phyloP scores from a whole-genome alignment of 306 rosid species.

The Quillaja saponaria region DNA sequence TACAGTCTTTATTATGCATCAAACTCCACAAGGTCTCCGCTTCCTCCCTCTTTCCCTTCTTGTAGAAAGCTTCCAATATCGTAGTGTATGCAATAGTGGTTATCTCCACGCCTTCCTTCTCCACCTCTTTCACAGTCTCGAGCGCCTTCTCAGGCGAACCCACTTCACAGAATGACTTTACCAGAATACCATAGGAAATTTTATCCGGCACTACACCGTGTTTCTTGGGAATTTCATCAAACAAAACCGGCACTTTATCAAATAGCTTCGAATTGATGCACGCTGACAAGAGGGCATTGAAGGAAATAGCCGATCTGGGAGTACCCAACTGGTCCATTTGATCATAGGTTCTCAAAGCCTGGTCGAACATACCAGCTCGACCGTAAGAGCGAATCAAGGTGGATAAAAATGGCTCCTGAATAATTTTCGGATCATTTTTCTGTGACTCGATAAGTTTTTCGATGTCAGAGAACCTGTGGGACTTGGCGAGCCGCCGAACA shows the following conservation, averaged over 20 bases:
- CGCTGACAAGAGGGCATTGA: conserved; percentile 57
- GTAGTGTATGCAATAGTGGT: conserved; percentile 55
- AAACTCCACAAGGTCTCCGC: conserved; percentile 59
- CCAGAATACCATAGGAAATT: conserved; percentile 58
- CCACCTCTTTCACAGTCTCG: conserved; percentile 39
- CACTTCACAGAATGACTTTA: conserved; percentile 46
- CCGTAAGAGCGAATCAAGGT: conserved; percentile 71
- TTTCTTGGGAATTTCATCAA: conserved; percentile 54
- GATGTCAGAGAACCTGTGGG: conserved; percentile 56
- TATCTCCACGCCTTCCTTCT: conserved; percentile 49
- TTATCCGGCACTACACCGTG: conserved; percentile 47
- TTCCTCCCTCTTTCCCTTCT: conserved; percentile 49
- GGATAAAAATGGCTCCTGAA: conserved; percentile 55
- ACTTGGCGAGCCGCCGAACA: conserved; percentile 61
- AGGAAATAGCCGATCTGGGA: conserved; percentile 56
- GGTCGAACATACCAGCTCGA: conserved; percentile 58
- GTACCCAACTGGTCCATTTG: conserved; percentile 64
- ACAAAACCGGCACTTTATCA: conserved; percentile 47
- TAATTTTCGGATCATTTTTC: conserved; percentile 53
- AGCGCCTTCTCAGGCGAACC: conserved; percentile 47
- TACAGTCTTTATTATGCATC: conserved; percentile 53
- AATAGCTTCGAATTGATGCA: conserved; percentile 41
- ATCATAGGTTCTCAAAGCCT: conserved; percentile 49
- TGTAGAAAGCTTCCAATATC: conserved; percentile 47
- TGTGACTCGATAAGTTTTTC: conserved; percentile 65